Base-by-base conservation (phyloP, 108 stramenopile genomes). In the Nitzschia sp. region DNA sequence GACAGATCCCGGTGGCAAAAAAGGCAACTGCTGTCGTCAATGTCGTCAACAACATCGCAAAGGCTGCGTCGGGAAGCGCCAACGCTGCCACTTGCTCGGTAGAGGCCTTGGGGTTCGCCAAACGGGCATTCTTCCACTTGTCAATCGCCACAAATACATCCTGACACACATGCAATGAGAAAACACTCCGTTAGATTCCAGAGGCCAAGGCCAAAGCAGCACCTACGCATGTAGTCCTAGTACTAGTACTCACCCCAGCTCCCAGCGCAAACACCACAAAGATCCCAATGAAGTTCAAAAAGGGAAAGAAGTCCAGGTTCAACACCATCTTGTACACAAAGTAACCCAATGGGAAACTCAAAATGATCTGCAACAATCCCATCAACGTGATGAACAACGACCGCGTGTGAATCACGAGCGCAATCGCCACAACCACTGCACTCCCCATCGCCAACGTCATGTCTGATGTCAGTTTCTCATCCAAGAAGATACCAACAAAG, bases 221-320 rank as follows among this genome's bases (percentile, higher is more conserved):
- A n/a, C n/a, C n/a, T n/a, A n/a, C n/a, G n/a, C n/a, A n/a, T n/a
- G n/a, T n/a, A n/a, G n/a, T n/a, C n/a, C n/a, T n/a, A n/a, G n/a
- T n/a, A n/a, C n/a, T n/a, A n/a, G 29, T 5, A 34, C 29, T 34
- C 5, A 34, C 29, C 54, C 80, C 83, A 10, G 83, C 83, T 8
- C 83, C 83, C 38, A 84, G 44, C 8, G 83, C 83, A 70, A 80
- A 80, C 3, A 80, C 64, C 5, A 84, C 79, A 72, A 80, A 84
- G 39, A 80, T 46, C 2, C 79, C 83, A 65, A 80, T 84, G 60
- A 78, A 80, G 65, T 84, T 84, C 24, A 84, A 61, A 48, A 84
- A 84, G 10, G 83, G 83, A 34, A 58, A 84, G 65, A 80, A 84
- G 0, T 60, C 65, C 12, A 80, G 53, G 20, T 69, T 65, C 17